These are phyloP conservation scores for Aspergillus versicolor DNA, from an alignment of 2,329 filamentous ascomycete genomes.

Conservation along the genomic window DNA sequence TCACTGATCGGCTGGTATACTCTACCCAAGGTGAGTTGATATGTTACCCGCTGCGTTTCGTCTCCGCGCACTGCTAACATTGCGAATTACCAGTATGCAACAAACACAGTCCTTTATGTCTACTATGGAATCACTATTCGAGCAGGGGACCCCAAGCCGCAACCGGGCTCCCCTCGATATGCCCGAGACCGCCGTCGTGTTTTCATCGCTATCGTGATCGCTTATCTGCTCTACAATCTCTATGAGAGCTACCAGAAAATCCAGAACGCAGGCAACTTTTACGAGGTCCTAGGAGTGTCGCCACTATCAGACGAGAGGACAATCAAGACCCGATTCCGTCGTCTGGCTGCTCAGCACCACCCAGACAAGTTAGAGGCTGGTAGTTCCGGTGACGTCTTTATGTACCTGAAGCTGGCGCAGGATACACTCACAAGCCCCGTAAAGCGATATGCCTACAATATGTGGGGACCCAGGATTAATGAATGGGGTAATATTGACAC, in stretches of 20 bases:
- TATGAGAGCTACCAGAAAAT: constrained; percentile 88
- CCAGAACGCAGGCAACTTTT: constrained; percentile 71
- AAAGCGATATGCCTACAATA: constrained; percentile 82
- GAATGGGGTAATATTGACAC: constrained; percentile 58
- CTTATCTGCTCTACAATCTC: constrained; percentile 87
- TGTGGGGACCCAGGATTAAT: constrained; percentile 73
- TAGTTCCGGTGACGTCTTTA: constrained; percentile 60
- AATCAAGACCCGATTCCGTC: constrained; percentile 81
- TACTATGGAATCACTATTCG: constrained; percentile 89
- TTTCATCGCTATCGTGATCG: constrained; percentile 75
- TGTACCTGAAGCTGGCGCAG: constrained; percentile 77
- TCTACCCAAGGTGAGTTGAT: constrained; percentile 56
- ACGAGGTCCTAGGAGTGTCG: constrained; percentile 71
- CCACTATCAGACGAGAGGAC: constrained; percentile 68
- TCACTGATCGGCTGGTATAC: constrained; percentile 62
- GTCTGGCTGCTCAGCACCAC: constrained; percentile 68
- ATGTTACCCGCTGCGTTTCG: neutral
- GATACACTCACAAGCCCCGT: constrained; percentile 78
- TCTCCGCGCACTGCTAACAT: constrained; percentile 9
- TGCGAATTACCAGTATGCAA: constrained; percentile 62
- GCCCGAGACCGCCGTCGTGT: constrained; percentile 76
- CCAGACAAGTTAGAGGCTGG: constrained; percentile 71
- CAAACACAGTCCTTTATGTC: constrained; percentile 72
- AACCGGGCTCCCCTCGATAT: constrained; percentile 65
- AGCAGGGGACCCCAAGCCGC: constrained; percentile 79